Percentiles rank a stretch among this genome's conserved stretches.
phyloP scores from a whole-genome alignment of 257 asterid species.

The Scutellaria barbata region DNA sequence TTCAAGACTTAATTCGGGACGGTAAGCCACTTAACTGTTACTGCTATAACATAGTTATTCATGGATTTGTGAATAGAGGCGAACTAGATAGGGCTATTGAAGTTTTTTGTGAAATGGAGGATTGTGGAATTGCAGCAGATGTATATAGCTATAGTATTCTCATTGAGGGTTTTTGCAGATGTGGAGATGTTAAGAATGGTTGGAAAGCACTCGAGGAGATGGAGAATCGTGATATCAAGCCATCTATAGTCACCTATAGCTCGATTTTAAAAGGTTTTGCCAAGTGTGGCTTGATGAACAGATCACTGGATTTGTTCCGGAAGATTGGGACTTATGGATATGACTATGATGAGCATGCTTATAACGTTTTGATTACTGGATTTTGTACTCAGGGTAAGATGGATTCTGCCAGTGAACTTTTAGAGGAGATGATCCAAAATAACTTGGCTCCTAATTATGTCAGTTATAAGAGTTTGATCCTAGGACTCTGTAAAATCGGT shows the following conservation, averaged over 20 bases:
- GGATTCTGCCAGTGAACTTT: slow-evolving; percentile 48
- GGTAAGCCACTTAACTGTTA: slow-evolving; percentile 52
- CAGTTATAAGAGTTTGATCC: slow-evolving; percentile 45
- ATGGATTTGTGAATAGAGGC: slow-evolving; percentile 48
- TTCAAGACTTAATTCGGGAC: slow-evolving; percentile 40
- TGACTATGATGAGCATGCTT: slow-evolving; percentile 52
- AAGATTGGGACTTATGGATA: slow-evolving; percentile 48
- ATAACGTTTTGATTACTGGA: slow-evolving; percentile 58
- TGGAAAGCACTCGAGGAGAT: slow-evolving; percentile 36
- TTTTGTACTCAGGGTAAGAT: slow-evolving; percentile 56
- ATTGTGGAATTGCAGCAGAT: slow-evolving; percentile 50
- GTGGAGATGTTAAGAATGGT: slow-evolving; percentile 43
- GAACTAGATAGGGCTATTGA: slow-evolving; percentile 45
- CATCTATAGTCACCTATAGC: slow-evolving; percentile 54
- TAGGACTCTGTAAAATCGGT: slow-evolving; percentile 52
- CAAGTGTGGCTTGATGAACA: slow-evolving; percentile 42
- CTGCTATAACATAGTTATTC: slow-evolving; percentile 63
- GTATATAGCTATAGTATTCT: slow-evolving; percentile 61
- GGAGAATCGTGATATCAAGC: slow-evolving; percentile 47
- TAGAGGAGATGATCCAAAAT: slow-evolving; percentile 60
- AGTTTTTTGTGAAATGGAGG: slow-evolving; percentile 58
- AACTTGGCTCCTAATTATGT: slow-evolving; percentile 47
- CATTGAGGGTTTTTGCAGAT: slow-evolving; percentile 55
- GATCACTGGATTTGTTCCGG: slow-evolving; percentile 44
- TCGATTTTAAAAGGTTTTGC: slow-evolving; percentile 55